Conservation (phyloP, 495 filamentous ascomycete genomes). For the Haplographium delicatum region DNA sequence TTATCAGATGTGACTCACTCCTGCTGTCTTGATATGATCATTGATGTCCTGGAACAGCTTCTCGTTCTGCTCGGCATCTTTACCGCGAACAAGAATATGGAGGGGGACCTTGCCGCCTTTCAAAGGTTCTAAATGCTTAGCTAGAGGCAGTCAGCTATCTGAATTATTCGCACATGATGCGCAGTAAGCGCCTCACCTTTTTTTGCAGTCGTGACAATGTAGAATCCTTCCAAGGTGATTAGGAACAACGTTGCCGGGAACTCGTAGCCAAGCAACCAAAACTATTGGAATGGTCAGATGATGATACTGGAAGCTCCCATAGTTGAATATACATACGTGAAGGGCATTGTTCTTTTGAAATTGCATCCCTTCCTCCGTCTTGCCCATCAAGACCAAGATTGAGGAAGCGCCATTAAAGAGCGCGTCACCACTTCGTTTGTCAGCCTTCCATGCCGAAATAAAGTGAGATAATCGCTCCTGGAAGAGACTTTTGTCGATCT, state of each 20-base stretch:
- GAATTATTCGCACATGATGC: background rate
- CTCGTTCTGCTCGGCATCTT: conserved; percentile 82
- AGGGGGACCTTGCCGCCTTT: conserved; percentile 88
- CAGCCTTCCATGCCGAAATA: conserved; percentile 85
- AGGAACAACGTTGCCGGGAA: conserved; percentile 94
- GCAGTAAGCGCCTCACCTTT: conserved; percentile 59
- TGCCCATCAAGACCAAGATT: conserved; percentile 86
- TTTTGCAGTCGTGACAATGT: conserved; percentile 91
- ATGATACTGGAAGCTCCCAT: background rate
- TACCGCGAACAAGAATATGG: conserved; percentile 82
- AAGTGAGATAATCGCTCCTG: conserved; percentile 86
- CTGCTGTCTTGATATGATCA: conserved; percentile 79
- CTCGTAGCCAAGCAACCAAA: conserved; percentile 98
- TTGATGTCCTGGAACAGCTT: conserved; percentile 78
- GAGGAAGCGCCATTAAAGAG: conserved; percentile 80
- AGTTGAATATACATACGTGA: conserved; percentile 58
- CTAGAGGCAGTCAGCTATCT: conserved; percentile 41
- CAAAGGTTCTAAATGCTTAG: conserved; percentile 86
- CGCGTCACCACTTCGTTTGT: conserved; percentile 77
- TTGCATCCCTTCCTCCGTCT: conserved; percentile 76
- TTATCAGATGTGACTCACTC: conserved; percentile 54
- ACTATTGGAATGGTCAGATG: conserved; percentile 46
- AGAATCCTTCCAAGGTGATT: conserved; percentile 79
- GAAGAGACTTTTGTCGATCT: conserved; percentile 87
- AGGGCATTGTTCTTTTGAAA: conserved; percentile 94